Evolutionary conservation across 176 grass and related monocot species (phyloP).

Genomic region (Bonia amplexicaulis): DNA sequence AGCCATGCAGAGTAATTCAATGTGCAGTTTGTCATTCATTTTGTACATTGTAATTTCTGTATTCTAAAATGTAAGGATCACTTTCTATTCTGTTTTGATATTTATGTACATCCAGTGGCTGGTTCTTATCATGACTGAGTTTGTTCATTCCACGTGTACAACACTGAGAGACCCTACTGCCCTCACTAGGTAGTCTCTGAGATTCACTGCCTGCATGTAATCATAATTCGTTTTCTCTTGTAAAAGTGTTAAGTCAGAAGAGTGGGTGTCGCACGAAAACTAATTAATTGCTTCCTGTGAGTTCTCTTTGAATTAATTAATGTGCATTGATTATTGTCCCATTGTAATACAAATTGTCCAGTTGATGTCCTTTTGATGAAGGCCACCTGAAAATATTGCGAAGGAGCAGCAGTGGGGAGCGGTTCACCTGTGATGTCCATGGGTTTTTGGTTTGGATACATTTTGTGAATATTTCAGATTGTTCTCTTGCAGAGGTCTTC

Average conservation of each 20-base stretch:
- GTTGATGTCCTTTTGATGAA: background rate
- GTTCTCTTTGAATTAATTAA: background rate
- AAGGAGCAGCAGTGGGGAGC: background rate
- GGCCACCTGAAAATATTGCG: background rate
- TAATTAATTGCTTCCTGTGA: background rate
- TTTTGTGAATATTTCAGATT: background rate
- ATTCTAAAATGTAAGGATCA: constrained; percentile 31
- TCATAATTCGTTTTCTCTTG: background rate
- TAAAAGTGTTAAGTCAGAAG: background rate
- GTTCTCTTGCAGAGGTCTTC: background rate
- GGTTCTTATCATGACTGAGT: constrained; percentile 17
- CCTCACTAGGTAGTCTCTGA: background rate
- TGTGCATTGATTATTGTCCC: background rate
- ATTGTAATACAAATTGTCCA: background rate
- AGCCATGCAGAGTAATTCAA: constrained; percentile 4
- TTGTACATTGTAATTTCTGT: constrained; percentile 54
- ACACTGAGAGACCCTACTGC: background rate
- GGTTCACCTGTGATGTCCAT: background rate
- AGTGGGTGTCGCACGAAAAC: background rate
- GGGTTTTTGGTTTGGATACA: background rate
- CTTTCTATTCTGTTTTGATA: constrained; percentile 26
- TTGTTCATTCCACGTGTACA: constrained; percentile 13
- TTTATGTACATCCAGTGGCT: background rate
- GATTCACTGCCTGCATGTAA: background rate
- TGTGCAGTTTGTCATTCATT: constrained; percentile 44